Conservation (phyloP, 345 rosid genomes). For the Rhodamnia argentea region DNA sequence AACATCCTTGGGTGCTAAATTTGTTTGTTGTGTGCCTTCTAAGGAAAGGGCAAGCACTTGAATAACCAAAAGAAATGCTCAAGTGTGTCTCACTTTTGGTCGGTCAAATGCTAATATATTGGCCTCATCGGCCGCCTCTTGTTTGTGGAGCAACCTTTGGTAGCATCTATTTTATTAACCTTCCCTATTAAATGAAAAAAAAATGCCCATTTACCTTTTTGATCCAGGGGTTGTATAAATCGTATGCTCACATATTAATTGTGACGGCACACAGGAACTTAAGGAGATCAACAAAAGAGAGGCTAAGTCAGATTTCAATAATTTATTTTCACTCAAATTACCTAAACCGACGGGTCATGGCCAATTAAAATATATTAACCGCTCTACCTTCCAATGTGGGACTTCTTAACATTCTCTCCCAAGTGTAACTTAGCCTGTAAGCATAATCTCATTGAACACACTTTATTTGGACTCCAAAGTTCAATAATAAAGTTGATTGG, state of each 20-base stretch:
- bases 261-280: not conserved
- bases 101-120: not conserved
- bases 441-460: not conserved
- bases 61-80: not conserved
- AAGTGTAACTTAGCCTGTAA: not conserved
- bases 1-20: not conserved
- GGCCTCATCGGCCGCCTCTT: not conserved
- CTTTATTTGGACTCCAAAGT: not conserved
- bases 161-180: not conserved
- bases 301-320: not conserved
- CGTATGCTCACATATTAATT: not conserved
- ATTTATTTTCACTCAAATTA: not conserved
- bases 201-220: not conserved
- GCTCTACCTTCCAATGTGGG: not conserved
- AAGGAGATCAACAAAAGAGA: not conserved
- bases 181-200: not conserved
- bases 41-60: not conserved
- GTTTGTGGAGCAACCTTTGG: not conserved
- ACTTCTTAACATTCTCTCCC: not conserved
- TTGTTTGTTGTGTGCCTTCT: not conserved
- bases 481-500: not conserved
- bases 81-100: not conserved
- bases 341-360: not conserved
- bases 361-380: not conserved
- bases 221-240: not conserved